Base-by-base conservation (phyloP, 495 filamentous ascomycete genomes). In the Neurospora tetraspora region DNA sequence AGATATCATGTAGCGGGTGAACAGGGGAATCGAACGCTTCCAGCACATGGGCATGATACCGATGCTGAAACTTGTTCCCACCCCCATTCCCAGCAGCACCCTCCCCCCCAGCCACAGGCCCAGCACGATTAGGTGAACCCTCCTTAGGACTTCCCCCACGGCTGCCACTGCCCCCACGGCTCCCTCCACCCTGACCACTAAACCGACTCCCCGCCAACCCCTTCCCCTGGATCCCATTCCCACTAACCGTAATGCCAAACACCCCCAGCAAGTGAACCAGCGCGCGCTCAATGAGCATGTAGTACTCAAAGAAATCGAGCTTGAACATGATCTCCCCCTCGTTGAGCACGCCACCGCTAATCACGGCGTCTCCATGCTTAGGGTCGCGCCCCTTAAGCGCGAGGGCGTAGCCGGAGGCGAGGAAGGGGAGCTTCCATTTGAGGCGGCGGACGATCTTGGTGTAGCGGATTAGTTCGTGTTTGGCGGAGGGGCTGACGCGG, bases 241-340 rank as follows among this genome's bases (percentile, higher is more conserved):
- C 81, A 73, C 8, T 80, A 79, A 1, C 90, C 81, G 72, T 72
- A 4, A 91, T 84, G 18, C 85, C 86, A 69, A 87, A 89, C 0
- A 91, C 85, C 0, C 81, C 85, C 34, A 90, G 83, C 5, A 90
- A 78, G 69, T 89, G 88, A 1, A 90, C 88, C 4, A 91, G 82
- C 0, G 88, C 88, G 8, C 89, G 86, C 78, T 92, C 90, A 20
- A 91, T 82, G 1, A 90, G 81, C 73, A 88, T 87, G 83, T 91
- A 91, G 81, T 87, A 92, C 73, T 92, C 90, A 80, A 89, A 87
- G 74, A 91, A 92, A 74, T 92, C 90, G 8, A 91, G 80, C 77
- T 91, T 91, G 81, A 92, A 92, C 85, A 91, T 91, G 38, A 88
- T 84, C 74, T 90, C 86, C 0, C 83, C 82, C 31, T 88, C 82